Base-by-base conservation (phyloP, 2,329 filamentous ascomycete genomes). In the Aspergillus luchuensis region DNA sequence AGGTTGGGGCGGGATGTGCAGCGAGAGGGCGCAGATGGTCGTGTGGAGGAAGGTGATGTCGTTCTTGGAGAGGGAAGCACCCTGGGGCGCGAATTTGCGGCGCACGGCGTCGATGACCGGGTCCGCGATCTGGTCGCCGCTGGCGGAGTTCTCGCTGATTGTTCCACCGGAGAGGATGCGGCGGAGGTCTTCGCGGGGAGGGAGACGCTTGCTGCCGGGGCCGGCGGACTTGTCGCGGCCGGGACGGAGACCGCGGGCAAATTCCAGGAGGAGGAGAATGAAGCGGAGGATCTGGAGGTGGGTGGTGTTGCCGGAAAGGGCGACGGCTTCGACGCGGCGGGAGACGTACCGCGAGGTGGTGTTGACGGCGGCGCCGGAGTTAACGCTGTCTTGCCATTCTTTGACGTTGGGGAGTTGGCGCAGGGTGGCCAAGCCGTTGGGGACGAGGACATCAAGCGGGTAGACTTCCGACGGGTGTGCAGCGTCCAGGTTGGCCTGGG, bases 381-480 rank as follows among this genome's bases (percentile, higher is more conserved):
- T 67, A 13, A 79, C 71, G 30, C 74, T 71, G 28, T 78, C 69
- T 52, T 73, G 71, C 80, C 80, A 82, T 30, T 78, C 76, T 48
- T 75, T 72, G 17, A 81, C 67, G 45, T 70, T 69, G n/a, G 75
- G 76, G 58, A 82, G 72, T 48, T 76, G 72, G 36, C 72, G 72
- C 30, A 82, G 73, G 8, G 78, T 80, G 8, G 75, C 71, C 19
- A 71, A 60, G 47, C 79, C 77, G 51, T 72, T 74, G 4, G 79
- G 78, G 8, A 82, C 74, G 48, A 82, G 72, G 7, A 66, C 64
- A 11, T 77, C 74, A 58, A 81, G 63, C 4, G 76, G 65, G 66
- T 82, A 82, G n/a, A 81, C 79, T 30, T 81, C 75, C 2, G 73
- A 70, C 8, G 80, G 80, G 55, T 79, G 77, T 25, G 72, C 71